phyloP scores from a whole-genome alignment of 2,329 filamentous ascomycete genomes.

The Verticillium nubilum region DNA sequence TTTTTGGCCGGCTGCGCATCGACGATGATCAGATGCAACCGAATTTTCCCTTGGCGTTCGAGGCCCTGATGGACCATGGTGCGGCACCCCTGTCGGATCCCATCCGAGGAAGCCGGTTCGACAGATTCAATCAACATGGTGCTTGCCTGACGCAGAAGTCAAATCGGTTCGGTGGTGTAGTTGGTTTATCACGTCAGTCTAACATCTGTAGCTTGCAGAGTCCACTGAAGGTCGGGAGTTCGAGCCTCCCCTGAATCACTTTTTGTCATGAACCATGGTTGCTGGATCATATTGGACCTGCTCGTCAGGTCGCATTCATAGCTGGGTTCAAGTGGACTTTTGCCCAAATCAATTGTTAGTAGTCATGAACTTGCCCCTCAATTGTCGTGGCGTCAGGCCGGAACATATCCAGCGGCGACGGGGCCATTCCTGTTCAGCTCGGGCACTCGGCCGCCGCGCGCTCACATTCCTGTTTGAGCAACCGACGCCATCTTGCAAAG shows the following conservation, averaged over 20 bases:
- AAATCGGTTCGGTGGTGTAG: constrained; percentile 20
- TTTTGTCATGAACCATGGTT: too few relatives aligned
- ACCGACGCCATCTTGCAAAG: neutral
- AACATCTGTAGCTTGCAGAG: constrained; percentile 26
- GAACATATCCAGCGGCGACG: too few relatives aligned
- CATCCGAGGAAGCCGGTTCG: neutral
- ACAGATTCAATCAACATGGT: neutral
- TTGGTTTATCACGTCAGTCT: constrained; percentile 45
- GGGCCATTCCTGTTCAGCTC: too few relatives aligned
- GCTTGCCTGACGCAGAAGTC: neutral
- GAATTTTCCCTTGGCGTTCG: neutral
- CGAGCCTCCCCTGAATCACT: too few relatives aligned
- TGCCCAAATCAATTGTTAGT: too few relatives aligned
- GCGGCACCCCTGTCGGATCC: neutral
- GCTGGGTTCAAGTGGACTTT: too few relatives aligned
- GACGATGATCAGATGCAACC: neutral
- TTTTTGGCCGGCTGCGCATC: neutral
- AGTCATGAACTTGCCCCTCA: too few relatives aligned
- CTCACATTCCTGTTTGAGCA: neutral
- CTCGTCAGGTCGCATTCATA: too few relatives aligned
- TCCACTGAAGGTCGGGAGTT: too few relatives aligned
- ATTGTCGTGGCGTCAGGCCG: too few relatives aligned
- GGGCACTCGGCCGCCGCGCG: too few relatives aligned
- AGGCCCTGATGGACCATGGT: neutral
- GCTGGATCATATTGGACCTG: too few relatives aligned